phyloP scores from a whole-genome alignment of 345 rosid species.

The Heritiera fomes region DNA sequence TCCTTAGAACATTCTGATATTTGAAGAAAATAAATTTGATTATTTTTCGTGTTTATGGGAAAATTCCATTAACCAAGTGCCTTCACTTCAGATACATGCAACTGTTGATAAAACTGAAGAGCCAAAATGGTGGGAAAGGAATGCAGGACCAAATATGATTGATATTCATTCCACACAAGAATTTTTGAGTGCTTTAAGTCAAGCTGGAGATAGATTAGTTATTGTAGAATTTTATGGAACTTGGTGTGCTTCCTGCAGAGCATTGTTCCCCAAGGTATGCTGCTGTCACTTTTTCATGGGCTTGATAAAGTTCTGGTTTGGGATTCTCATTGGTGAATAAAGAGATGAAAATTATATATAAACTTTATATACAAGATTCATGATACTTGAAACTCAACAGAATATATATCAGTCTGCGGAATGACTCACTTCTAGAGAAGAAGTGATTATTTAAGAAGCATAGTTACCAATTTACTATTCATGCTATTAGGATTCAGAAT shows the following conservation, averaged over 20 bases:
- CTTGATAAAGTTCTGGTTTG: no score
- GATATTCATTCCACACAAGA: slow-evolving; percentile 85
- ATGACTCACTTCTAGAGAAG: background rate
- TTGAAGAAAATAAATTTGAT: background rate
- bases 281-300: background rate
- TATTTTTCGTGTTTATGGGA: background rate
- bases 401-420: no score
- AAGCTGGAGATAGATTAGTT: slow-evolving; percentile 80
- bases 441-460: background rate
- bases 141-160: slow-evolving; percentile 75
- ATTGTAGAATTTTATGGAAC: slow-evolving; percentile 94
- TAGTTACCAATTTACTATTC: background rate
- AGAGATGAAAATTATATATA: background rate
- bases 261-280: slow-evolving; percentile 81
- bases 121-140: slow-evolving; percentile 97
- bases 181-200: slow-evolving; percentile 66
- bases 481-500: background rate
- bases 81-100: slow-evolving; percentile 58
- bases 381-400: background rate
- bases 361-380: background rate
- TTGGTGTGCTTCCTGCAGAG: slow-evolving; percentile 97
- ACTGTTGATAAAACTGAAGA: slow-evolving; percentile 63
- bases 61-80: background rate
- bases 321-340: background rate
- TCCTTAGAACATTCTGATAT: background rate